phyloP scores from a whole-genome alignment of 345 rosid genomes.

The Punica granatum region DNA sequence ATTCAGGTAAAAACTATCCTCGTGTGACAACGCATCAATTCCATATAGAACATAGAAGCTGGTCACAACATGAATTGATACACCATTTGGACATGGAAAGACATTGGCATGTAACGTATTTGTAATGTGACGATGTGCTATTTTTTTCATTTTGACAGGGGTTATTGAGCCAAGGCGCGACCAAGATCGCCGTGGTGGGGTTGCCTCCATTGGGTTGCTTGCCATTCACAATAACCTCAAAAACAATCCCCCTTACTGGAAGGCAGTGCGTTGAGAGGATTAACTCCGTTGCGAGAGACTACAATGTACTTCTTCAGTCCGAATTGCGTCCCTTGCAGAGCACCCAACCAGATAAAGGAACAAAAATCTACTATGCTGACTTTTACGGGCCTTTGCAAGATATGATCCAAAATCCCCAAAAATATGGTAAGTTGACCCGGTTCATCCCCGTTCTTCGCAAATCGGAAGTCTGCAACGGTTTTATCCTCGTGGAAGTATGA shows the following conservation, averaged over 20 bases:
- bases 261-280: slow-evolving; percentile 48
- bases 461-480: neutral
- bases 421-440: slow-evolving; percentile 42
- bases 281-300: slow-evolving; percentile 37
- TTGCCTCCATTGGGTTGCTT: slow-evolving; percentile 81
- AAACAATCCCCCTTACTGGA: slow-evolving; percentile 25
- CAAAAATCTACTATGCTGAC: slow-evolving; percentile 32
- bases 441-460: too few species aligned
- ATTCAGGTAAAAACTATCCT: slow-evolving; percentile 35
- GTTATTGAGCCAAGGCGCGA: slow-evolving; percentile 57
- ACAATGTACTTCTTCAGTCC: slow-evolving; percentile 38
- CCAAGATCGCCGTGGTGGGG: slow-evolving; percentile 30
- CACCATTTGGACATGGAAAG: too few species aligned
- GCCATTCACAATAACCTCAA: slow-evolving; percentile 58
- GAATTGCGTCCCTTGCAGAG: slow-evolving; percentile 35
- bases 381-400: slow-evolving; percentile 25
- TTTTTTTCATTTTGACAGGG: slow-evolving; percentile 27
- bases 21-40: neutral
- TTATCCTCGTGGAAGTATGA: neutral
- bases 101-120: too few species aligned
- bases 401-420: slow-evolving; percentile 31
- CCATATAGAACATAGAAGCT: too few species aligned
- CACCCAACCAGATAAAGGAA: slow-evolving; percentile 24
- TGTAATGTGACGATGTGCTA: neutral
- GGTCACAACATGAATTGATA: too few species aligned